Evolutionary conservation across 495 filamentous ascomycete species (phyloP).

Genomic region (Melanomma pulvis-pyrius): DNA sequence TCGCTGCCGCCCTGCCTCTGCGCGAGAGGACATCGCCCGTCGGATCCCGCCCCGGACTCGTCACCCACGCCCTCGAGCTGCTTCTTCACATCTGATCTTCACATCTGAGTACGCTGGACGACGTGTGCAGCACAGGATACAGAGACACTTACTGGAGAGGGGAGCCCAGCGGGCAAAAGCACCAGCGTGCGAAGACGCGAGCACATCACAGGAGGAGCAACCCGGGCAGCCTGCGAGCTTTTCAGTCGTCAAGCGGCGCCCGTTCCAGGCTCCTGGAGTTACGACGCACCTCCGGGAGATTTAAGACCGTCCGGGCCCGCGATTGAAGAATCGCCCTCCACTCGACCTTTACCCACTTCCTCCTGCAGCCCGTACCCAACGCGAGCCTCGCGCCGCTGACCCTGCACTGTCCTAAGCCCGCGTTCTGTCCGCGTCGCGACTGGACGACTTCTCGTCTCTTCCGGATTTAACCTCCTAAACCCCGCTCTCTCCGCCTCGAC

Average conservation of each 20-base stretch:
- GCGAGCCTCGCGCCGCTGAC: background rate
- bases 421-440: background rate
- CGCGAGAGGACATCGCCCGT: background rate
- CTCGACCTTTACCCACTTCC: constrained; percentile 18
- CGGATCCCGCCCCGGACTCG: background rate
- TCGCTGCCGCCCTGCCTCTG: background rate
- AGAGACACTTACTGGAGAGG: constrained; percentile 12
- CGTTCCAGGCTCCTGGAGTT: constrained; percentile 28
- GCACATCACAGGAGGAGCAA: constrained; percentile 10
- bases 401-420: constrained; percentile 12
- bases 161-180: background rate
- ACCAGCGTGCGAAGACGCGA: constrained; percentile 3
- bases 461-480: constrained; percentile 38
- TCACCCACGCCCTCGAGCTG: background rate
- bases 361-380: constrained; percentile 1
- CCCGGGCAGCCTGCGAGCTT: background rate
- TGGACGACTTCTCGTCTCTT: background rate
- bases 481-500: constrained; percentile 29
- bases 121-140: background rate
- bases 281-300: constrained; percentile 33
- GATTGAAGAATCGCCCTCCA: background rate
- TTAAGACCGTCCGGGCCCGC: constrained; percentile 34
- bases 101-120: constrained; percentile 14
- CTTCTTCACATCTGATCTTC: constrained; percentile 4
- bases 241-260: constrained; percentile 1